Evolutionary conservation across 176 grass and related monocot genomes (phyloP).

Genomic region (Thinopyrum elongatum): DNA sequence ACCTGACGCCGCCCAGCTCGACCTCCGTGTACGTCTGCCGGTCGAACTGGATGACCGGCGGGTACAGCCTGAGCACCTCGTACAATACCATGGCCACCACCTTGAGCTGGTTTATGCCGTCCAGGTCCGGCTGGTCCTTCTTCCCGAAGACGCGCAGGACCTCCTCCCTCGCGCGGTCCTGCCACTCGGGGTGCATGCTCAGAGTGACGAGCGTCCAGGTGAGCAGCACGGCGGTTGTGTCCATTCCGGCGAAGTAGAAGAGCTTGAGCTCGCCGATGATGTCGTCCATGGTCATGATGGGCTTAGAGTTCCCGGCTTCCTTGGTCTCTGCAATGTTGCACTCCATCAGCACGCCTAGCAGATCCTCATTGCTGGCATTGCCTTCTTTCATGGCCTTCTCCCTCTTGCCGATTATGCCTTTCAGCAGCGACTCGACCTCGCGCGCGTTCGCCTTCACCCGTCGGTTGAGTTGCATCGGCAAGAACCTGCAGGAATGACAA

Average conservation of each 20-base stretch:
- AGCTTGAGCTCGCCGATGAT: conserved; percentile 72
- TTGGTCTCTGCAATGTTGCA: conserved; percentile 21
- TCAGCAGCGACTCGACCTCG: conserved; percentile 37
- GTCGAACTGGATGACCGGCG: conserved; percentile 19
- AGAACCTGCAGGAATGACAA: conserved; percentile 10
- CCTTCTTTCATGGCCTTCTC: conserved; percentile 38
- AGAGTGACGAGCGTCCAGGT: conserved; percentile 57
- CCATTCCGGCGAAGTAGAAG: conserved; percentile 80
- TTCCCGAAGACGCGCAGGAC: conserved; percentile 34
- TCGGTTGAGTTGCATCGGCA: conserved; percentile 37
- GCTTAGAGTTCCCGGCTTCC: conserved; percentile 8
- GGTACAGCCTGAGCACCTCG: conserved; percentile 61
- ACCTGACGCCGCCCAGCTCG: conserved; percentile 44
- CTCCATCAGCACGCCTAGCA: conserved; percentile 53
- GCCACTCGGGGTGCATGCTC: conserved; percentile 62
- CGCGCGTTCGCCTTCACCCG: conserved; percentile 28
- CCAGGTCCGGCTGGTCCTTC: conserved; percentile 21
- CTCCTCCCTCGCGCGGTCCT: conserved; percentile 55
- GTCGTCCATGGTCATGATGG: conserved; percentile 50
- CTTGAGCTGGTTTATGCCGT: conserved; percentile 43
- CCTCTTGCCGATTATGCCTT: conserved; percentile 50
- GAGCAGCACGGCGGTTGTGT: conserved; percentile 54
- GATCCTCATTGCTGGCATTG: conserved; percentile 29
- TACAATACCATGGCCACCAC: conserved; percentile 46
- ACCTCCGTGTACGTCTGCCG: conserved; percentile 23